Conservation (phyloP, 2,329 filamentous ascomycete species). For the Fusarium nelsonii region DNA sequence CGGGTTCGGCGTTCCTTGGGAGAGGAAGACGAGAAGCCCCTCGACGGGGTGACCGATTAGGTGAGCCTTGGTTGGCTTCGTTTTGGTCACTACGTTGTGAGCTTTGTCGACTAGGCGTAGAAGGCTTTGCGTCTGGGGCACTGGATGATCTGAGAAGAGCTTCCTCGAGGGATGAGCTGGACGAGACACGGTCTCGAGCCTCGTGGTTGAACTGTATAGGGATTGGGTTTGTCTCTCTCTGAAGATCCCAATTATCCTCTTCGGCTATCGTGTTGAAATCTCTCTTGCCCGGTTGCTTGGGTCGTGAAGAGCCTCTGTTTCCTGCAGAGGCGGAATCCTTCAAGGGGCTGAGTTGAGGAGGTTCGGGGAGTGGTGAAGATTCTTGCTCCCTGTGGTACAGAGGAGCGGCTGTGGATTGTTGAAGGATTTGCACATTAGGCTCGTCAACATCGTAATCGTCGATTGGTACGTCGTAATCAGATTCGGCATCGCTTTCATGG, state of each 20-base stretch:
- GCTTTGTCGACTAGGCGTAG: conserved; percentile 38
- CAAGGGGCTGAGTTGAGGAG: conserved; percentile 64
- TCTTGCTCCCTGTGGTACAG: conserved; percentile 49
- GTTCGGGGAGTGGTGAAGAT: conserved; percentile 61
- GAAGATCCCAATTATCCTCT: conserved; percentile 61
- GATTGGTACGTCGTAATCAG: conserved; percentile 60
- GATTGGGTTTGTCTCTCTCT: conserved; percentile 42
- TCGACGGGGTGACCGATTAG: conserved; percentile 38
- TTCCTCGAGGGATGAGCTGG: conserved; percentile 52
- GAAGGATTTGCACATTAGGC: conserved; percentile 60
- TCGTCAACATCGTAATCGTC: conserved; percentile 59
- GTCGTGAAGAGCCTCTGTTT: conserved; percentile 56
- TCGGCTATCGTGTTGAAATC: conserved; percentile 62
- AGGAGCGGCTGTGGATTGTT: conserved; percentile 56
- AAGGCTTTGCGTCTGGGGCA: conserved; percentile 28
- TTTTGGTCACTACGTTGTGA: conserved; percentile 35
- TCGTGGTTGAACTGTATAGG: conserved; percentile 16
- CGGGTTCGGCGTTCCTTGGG: conserved; percentile 54
- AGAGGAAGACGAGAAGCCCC: conserved; percentile 46
- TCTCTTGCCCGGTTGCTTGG: conserved; percentile 50
- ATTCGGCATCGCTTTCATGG: conserved; percentile 54
- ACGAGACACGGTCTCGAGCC: conserved; percentile 45
- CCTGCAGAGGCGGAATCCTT: conserved; percentile 65
- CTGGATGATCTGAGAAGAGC: conserved; percentile 49
- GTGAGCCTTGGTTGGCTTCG: conserved; percentile 26